phyloP scores from a whole-genome alignment of 2,329 filamentous ascomycete species.

The Fusarium redolens region DNA sequence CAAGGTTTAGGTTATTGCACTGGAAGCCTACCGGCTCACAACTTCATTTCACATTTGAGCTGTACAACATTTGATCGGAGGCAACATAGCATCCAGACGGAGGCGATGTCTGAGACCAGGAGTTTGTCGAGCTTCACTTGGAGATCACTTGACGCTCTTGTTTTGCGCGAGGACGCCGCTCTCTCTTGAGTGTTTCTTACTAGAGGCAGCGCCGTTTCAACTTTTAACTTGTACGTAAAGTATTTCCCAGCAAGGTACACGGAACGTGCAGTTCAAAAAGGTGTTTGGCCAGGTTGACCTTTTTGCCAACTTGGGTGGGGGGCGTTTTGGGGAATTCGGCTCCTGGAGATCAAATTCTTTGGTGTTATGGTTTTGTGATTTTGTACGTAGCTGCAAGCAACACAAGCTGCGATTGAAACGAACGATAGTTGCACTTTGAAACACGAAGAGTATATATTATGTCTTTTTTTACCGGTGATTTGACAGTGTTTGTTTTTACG shows the following conservation, averaged over 20 bases:
- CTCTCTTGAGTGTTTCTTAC: conserved; percentile 13
- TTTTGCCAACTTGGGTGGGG: conserved; percentile 39
- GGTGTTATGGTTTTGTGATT: conserved; percentile 44
- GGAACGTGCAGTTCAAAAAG: conserved; percentile 59
- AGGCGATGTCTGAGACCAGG: conserved; percentile 35
- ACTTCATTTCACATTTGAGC: conserved; percentile 38
- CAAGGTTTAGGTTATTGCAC: conserved; percentile 22
- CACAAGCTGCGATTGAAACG: conserved; percentile 45
- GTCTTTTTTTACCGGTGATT: background rate
- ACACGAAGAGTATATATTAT: conserved; percentile 29
- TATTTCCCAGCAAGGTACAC: conserved; percentile 48
- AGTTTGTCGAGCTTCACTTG: conserved; percentile 22
- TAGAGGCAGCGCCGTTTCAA: conserved; percentile 22
- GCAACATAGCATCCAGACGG: conserved; percentile 34
- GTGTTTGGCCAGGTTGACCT: conserved; percentile 52
- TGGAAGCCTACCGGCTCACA: conserved; percentile 27
- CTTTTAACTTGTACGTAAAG: conserved; percentile 54
- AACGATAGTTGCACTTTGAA: conserved; percentile 39
- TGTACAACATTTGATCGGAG: conserved; percentile 48
- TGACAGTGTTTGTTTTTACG: background rate
- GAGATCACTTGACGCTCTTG: conserved; percentile 25
- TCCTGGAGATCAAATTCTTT: conserved; percentile 42
- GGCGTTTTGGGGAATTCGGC: conserved; percentile 45
- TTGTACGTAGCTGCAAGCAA: conserved; percentile 45
- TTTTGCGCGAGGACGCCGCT: conserved; percentile 20